phyloP scores from a whole-genome alignment of 202 grass and related monocot genomes.

The Dendrocalamus latiflorus region DNA sequence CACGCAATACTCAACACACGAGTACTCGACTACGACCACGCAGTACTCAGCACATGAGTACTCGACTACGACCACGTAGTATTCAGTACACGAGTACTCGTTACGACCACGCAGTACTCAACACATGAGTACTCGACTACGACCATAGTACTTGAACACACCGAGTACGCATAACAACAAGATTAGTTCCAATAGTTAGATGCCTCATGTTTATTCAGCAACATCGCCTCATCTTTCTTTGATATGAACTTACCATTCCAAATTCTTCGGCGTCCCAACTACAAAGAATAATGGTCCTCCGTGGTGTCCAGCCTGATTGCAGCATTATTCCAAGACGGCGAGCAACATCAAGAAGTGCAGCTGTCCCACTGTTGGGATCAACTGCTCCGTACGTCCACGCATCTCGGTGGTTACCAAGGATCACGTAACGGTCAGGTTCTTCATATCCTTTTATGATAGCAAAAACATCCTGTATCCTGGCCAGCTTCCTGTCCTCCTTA shows the following conservation, averaged over 20 bases:
- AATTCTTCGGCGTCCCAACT: conserved; percentile 98
- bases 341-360: conserved; percentile 80
- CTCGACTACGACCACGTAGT: too few species aligned
- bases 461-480: conserved; percentile 64
- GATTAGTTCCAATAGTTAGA: neutral
- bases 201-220: neutral
- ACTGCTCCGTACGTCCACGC: conserved; percentile 97
- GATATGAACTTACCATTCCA: conserved; percentile 71
- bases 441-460: conserved; percentile 57
- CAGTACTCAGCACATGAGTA: too few species aligned
- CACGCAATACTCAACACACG: too few species aligned
- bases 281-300: conserved; percentile 82
- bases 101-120: too few species aligned
- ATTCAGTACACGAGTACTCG: too few species aligned
- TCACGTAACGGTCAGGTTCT: conserved; percentile 84
- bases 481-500: conserved; percentile 74
- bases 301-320: conserved; percentile 74
- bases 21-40: too few species aligned
- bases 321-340: conserved; percentile 72
- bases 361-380: conserved; percentile 90
- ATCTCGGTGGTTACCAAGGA: conserved; percentile 97
- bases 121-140: too few species aligned
- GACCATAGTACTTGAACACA: too few species aligned
- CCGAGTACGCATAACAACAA: too few species aligned
- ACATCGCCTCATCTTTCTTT: neutral